Evolutionary conservation across 2,329 filamentous ascomycete species (phyloP).

Genomic region (Pyricularia pennisetigena): DNA sequence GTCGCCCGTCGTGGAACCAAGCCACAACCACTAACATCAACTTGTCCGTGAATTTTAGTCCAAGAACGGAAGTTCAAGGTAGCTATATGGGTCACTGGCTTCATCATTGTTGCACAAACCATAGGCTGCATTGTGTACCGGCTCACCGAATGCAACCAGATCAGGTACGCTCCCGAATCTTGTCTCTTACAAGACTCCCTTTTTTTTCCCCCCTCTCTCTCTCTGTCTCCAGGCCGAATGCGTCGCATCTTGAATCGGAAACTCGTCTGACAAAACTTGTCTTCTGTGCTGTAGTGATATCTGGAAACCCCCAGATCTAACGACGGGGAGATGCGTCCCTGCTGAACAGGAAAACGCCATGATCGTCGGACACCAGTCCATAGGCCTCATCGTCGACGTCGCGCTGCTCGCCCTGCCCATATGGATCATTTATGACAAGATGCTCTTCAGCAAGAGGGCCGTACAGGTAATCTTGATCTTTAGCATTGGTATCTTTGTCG

Average conservation of each 20-base stretch:
- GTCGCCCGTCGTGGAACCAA: neutral
- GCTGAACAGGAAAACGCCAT: neutral
- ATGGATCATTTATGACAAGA: slow-evolving; percentile 14
- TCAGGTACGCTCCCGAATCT: neutral
- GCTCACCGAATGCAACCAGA: slow-evolving; percentile 11
- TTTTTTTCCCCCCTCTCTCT: neutral
- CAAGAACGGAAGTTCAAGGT: neutral
- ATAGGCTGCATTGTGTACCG: slow-evolving; percentile 12
- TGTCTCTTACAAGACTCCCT: neutral
- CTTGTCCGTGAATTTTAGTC: neutral
- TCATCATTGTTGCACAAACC: slow-evolving; percentile 10
- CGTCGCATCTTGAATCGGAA: neutral
- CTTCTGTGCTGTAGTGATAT: neutral
- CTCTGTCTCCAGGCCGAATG: neutral
- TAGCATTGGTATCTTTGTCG: neutral
- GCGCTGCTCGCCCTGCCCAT: slow-evolving; percentile 46
- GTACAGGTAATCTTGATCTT: neutral
- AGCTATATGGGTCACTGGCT: slow-evolving; percentile 9
- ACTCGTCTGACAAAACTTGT: neutral
- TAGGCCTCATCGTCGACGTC: slow-evolving; percentile 51
- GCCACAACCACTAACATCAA: neutral
- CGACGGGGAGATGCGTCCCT: neutral
- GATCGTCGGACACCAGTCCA: slow-evolving; percentile 19
- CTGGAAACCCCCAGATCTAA: neutral
- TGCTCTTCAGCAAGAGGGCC: neutral